phyloP scores from a whole-genome alignment of 805 yeast genomes.

The Helenozyma rhizophorensis region DNA sequence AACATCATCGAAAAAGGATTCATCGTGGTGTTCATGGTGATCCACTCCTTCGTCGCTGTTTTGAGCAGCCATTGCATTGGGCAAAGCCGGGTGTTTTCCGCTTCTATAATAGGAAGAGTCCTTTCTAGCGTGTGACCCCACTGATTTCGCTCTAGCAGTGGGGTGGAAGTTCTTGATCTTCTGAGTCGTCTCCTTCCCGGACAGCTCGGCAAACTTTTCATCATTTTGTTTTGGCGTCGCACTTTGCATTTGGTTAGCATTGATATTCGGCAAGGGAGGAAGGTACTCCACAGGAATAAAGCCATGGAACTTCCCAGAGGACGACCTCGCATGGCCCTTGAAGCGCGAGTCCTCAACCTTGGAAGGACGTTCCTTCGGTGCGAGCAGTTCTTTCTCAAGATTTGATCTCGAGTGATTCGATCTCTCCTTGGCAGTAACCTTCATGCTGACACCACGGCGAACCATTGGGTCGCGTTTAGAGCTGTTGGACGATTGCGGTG shows the following conservation, averaged over 20 bases:
- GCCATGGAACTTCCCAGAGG: constrained; percentile 32
- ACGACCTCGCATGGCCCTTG: constrained; percentile 27
- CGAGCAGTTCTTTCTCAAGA: constrained; percentile 7
- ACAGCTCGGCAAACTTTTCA: not conserved
- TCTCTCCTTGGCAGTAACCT: constrained; percentile 55
- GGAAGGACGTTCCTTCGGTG: constrained; percentile 2
- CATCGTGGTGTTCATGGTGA: constrained; percentile 29
- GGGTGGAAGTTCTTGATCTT: constrained; percentile 52
- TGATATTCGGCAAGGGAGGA: constrained; percentile 43
- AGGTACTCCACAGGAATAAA: constrained; percentile 39
- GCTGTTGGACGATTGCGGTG: constrained; percentile 15
- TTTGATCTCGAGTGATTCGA: constrained; percentile 21
- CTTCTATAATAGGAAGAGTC: constrained; percentile 39
- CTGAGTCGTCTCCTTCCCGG: constrained; percentile 1
- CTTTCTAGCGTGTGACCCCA: constrained; percentile 70
- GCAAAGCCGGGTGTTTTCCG: constrained; percentile 38
- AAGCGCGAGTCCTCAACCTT: constrained; percentile 5
- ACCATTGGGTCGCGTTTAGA: constrained; percentile 37
- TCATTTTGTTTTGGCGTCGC: constrained; percentile 7
- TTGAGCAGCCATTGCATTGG: constrained; percentile 35
- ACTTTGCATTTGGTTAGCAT: constrained; percentile 22
- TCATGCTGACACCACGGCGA: constrained; percentile 60
- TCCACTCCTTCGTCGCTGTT: constrained; percentile 42
- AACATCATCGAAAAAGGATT: constrained; percentile 52
- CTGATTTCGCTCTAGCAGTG: constrained; percentile 82